Evolutionary conservation across 352 stramenopile species (phyloP), one percentile per base, ranked within the genome.

Genomic region (Pythium aristosporum): DNA sequence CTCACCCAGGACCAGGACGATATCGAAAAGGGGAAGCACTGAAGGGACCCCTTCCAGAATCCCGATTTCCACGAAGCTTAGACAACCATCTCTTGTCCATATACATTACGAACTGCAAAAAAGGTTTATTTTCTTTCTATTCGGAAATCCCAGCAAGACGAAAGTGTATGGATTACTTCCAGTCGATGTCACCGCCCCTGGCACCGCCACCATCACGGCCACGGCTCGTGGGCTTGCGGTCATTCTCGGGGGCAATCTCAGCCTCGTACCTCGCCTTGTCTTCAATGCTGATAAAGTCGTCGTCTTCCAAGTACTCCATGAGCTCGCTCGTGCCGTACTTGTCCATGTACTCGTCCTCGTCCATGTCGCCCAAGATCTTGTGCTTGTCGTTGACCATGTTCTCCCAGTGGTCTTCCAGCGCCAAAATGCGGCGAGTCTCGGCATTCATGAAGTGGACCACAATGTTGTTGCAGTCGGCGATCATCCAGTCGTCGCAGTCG

Each of bases 401-500:
- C 57, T 92, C 82, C 82, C 85, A 92, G 59, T 92, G 82, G 52
- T 94, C 77, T 62, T 94, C 85, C 2, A 94, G 64, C 15, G 80
- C 77, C 46, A 94, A 63, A 32, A 94, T 91, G 13, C 79, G 77
- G 11, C 85, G 81, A 28, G 85, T 92, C 41, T 94, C 81, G 8
- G 74, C 79, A 41, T 76, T 77, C 80, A 96, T 90, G 34, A 96
- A 84, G 51, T 97, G 89, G 63, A 97, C 85, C 32, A 97, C 89
- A 56, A 97, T 82, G 66, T 88, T 96, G 63, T 90, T 91, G 74
- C 88, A 94, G 66, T 97, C 89, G 30, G 89, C 87, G 64, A 97
- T 96, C 88, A 96, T 97, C 89, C 89, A 97, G 77, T 97, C 89
- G 67, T 97, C 89, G 52, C 85, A 94, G 63, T 96, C 86, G 44